Evolutionary conservation across 495 filamentous ascomycete species (phyloP), one percentile per base, ranked within the genome.

Genomic region (Terfezia claveryi): DNA sequence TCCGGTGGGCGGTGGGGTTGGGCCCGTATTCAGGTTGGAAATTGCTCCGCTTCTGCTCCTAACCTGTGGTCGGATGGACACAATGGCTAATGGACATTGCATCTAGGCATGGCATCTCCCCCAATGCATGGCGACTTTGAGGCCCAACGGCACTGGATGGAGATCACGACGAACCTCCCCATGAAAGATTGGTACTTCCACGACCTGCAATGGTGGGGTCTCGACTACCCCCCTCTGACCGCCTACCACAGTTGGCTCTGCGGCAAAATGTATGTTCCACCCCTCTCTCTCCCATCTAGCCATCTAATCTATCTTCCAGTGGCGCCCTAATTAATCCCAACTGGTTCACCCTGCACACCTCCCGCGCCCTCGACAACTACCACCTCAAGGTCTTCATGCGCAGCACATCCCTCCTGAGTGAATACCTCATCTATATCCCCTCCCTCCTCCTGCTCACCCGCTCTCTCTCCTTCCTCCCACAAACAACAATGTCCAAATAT

Each of bases 131-230:
- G 91, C 54, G 91, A 98, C 67, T 95, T 94, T 66, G 91, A 98
- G 68, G 91, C 92, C 8, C 91, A 98, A 66, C 69, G 91, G 60
- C 91, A 98, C 63, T 98, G 91, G 91, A 95, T 96, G 89, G 91
- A 96, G 62, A 75, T 95, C 58, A 94, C 92, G 1, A 82, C 76
- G 12, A 78, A 91, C 56, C 73, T 98, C 4, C 92, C 91, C 9
- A 73, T 93, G 44, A 85, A 83, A 5, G 83, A 91, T 63, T 98
- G 91, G 92, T 96, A 98, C 67, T 92, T 88, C 64, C 86, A 95
- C 68, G 87, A 98, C 65, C 69, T 96, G 54, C 73, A 89, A 60
- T 98, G 92, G 79, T 98, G 91, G 91, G 91, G 91, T 0, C 74
- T 98, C 55, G 91, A 98, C 65, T 98, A 98, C 66, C 91, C 91